These are phyloP conservation scores for Cyclanthera cordifolia DNA, from an alignment of 306 rosid genomes.

Conservation along the genomic window DNA sequence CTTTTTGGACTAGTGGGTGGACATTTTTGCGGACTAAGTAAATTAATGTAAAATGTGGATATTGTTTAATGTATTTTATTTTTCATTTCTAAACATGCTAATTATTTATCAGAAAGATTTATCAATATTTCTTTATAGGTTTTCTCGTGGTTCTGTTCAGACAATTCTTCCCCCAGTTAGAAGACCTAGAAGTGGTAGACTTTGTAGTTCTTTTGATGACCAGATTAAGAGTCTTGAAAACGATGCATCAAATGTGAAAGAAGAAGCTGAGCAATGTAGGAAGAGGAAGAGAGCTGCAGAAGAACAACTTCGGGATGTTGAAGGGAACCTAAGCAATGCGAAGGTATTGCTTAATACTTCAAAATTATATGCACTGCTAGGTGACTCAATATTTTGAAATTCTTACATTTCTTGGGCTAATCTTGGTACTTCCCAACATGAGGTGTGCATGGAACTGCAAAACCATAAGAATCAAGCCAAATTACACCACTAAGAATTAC, in stretches of 20 bases:
- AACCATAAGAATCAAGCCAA: background rate
- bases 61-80: background rate
- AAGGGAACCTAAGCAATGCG: slow-evolving; percentile 22
- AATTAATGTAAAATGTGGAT: background rate
- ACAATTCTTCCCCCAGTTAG: slow-evolving; percentile 47
- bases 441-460: background rate
- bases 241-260: slow-evolving; percentile 26
- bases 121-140: slow-evolving; percentile 34
- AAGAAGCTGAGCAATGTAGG: slow-evolving; percentile 27
- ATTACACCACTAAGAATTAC: background rate
- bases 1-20: background rate
- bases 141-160: slow-evolving; percentile 65
- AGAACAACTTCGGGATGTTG: slow-evolving; percentile 37
- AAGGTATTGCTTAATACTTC: slow-evolving; percentile 33
- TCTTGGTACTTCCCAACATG: background rate
- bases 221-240: slow-evolving; percentile 33
- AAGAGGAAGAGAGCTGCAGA: slow-evolving; percentile 52
- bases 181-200: slow-evolving; percentile 40
- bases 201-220: slow-evolving; percentile 54
- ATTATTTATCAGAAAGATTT: background rate
- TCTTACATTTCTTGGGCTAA: background rate
- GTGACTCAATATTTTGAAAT: background rate
- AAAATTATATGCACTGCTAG: background rate
- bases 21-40: background rate
- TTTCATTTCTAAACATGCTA: background rate